A percentile compares a stretch with the other conserved stretches of the same genome.
Conservation (phyloP, 139 green algal genomes). For the Haematococcus sp. region DNA sequence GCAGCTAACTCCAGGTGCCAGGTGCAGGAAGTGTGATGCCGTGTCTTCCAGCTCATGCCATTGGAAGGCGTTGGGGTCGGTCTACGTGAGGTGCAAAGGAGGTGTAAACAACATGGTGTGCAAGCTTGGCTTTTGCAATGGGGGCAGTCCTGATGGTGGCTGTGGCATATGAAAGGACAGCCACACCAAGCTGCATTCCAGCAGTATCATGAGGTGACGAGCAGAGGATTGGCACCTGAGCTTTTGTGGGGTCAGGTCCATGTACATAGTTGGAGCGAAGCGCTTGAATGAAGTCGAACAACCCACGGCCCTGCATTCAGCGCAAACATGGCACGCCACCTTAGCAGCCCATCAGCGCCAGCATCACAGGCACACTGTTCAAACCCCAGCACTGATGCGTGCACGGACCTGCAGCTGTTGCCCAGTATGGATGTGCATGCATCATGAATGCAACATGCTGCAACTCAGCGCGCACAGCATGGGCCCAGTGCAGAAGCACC, state of each 20-base stretch:
- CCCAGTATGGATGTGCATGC: background rate
- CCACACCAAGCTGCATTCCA: constrained; percentile 4
- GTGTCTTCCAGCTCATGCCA: constrained; percentile 46
- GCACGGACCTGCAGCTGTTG: constrained; percentile 16
- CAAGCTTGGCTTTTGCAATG: too few species aligned
- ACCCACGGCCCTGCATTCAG: constrained; percentile 15
- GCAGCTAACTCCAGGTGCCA: constrained; percentile 38
- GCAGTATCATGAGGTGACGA: too few species aligned
- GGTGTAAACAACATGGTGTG: too few species aligned
- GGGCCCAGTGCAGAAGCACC: background rate
- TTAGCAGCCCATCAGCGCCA: too few species aligned
- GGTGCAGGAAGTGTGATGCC: constrained; percentile 27
- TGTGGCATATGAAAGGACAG: too few species aligned
- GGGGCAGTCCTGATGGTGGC: too few species aligned
- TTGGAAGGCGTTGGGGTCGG: constrained; percentile 43
- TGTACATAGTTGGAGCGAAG: constrained; percentile 4
- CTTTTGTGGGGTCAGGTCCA: constrained; percentile 8
- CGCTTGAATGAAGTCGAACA: constrained; percentile 16
- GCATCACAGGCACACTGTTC: too few species aligned
- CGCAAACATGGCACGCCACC: too few species aligned
- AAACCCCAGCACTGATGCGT: too few species aligned
- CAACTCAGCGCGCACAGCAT: background rate
- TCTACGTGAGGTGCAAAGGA: constrained; percentile 28
- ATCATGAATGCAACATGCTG: background rate
- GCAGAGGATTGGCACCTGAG: too few species aligned